These are phyloP conservation scores for Botrytis cinerea DNA, from an alignment of 2,329 filamentous ascomycete genomes.

Conservation along the genomic window DNA sequence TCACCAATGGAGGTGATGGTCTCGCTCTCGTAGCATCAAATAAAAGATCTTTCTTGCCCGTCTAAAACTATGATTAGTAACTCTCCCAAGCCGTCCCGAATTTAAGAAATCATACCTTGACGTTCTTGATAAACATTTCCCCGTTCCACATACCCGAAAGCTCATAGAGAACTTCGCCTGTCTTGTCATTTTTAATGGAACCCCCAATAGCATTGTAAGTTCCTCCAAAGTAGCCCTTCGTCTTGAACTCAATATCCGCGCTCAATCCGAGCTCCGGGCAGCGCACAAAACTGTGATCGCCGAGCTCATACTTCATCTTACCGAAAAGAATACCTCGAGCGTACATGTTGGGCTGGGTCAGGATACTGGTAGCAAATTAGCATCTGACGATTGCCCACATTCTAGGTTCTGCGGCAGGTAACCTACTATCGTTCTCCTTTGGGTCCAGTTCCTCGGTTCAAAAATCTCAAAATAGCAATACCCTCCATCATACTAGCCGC, in stretches of 20 bases:
- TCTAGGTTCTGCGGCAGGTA: too few relatives aligned
- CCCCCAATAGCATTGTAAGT: conserved; percentile 97
- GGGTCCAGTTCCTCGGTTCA: conserved; percentile 71
- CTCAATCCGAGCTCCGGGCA: conserved; percentile 85
- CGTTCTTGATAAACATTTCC: conserved; percentile 89
- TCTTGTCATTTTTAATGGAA: conserved; percentile 82
- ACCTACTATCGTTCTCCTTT: conserved; percentile 73
- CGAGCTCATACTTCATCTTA: conserved; percentile 99
- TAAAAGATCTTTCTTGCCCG: conserved; percentile 82
- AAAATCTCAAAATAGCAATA: conserved; percentile 78
- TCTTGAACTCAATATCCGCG: conserved; percentile 97
- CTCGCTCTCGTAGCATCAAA: conserved; percentile 83
- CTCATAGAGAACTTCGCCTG: conserved; percentile 86
- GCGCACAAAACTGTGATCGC: conserved; percentile 89
- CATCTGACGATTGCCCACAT: background rate
- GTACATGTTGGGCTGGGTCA: conserved; percentile 99
- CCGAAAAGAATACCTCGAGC: conserved; percentile 94
- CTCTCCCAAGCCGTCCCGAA: background rate
- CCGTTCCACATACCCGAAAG: conserved; percentile 91
- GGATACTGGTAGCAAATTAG: conserved; percentile 49
- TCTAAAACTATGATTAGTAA: conserved; percentile 53
- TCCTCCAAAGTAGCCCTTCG: conserved; percentile 94
- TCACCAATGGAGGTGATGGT: conserved; percentile 70
- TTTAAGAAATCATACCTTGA: conserved; percentile 57
- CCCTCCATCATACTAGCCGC: conserved; percentile 98